Conservation (phyloP, 1,284 basidiomycete genomes). For the Agroathelia rolfsii region DNA sequence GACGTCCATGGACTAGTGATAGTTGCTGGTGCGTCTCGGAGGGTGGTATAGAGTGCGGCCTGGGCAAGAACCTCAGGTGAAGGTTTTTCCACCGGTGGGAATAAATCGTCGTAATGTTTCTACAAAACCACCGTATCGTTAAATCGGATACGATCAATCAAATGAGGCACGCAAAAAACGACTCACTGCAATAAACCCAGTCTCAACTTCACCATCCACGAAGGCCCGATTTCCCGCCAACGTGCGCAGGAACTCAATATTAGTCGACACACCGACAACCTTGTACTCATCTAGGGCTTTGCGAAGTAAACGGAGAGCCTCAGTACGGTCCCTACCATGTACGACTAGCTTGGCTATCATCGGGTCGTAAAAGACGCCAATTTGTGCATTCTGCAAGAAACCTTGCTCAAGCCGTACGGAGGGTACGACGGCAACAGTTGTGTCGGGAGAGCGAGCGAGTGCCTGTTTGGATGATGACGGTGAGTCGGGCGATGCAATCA, state of each 20-base stretch:
- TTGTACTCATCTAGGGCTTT: slow-evolving; percentile 82
- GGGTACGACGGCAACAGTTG: slow-evolving; percentile 36
- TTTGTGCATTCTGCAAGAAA: slow-evolving; percentile 77
- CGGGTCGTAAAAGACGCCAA: slow-evolving; percentile 90
- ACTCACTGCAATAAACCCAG: slow-evolving; percentile 80
- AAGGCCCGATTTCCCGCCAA: slow-evolving; percentile 76
- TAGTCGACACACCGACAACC: slow-evolving; percentile 86
- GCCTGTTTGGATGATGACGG: slow-evolving; percentile 15
- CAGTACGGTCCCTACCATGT: slow-evolving; percentile 78
- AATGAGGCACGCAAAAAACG: slow-evolving; percentile 3
- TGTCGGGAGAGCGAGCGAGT: slow-evolving; percentile 22
- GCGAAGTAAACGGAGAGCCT: slow-evolving; percentile 73
- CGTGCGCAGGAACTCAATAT: slow-evolving; percentile 78
- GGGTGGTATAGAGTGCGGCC: slow-evolving; percentile 65
- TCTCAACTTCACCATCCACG: slow-evolving; percentile 78
- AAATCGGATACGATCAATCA: slow-evolving; percentile 5
- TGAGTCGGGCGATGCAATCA: slow-evolving; percentile 14
- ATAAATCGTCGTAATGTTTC: slow-evolving; percentile 75
- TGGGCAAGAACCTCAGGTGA: slow-evolving; percentile 61
- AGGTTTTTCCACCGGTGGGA: slow-evolving; percentile 51
- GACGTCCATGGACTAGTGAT: slow-evolving; percentile 55
- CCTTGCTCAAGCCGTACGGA: slow-evolving; percentile 88
- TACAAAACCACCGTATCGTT: slow-evolving; percentile 21
- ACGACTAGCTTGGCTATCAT: slow-evolving; percentile 94
- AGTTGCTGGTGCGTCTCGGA: slow-evolving; percentile 40